Conservation (phyloP, 2,329 filamentous ascomycete species). For the Conoideocrella luteorostrata region DNA sequence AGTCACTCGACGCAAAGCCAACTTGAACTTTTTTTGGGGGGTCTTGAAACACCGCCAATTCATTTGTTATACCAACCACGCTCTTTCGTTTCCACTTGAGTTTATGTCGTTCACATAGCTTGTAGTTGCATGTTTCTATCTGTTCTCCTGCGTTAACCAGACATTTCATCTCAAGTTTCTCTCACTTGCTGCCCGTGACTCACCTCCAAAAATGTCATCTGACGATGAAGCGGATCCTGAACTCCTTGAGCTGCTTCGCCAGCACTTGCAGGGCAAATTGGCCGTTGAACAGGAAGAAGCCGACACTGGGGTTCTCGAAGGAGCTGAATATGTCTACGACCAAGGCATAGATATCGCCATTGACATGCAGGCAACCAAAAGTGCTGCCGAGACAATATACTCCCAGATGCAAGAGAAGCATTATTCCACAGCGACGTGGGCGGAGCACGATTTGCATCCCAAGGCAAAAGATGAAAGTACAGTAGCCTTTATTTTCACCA, state of each 20-base stretch:
- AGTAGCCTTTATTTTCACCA: conserved; percentile 89
- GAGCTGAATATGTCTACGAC: conserved; percentile 81
- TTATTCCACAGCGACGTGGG: conserved; percentile 83
- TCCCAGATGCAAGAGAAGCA: conserved; percentile 73
- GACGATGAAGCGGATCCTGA: conserved; percentile 89
- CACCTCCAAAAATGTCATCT: conserved; percentile 53
- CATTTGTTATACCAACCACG: not conserved
- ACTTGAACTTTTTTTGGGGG: conserved; percentile 1
- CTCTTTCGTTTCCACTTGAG: not conserved
- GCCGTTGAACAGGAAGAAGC: conserved; percentile 50
- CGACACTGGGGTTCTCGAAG: conserved; percentile 75
- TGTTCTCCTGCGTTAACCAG: too few species aligned
- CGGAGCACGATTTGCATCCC: conserved; percentile 83
- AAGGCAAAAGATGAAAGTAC: conserved; percentile 72
- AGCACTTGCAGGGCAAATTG: conserved; percentile 62
- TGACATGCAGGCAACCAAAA: conserved; percentile 74
- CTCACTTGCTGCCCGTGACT: conserved; percentile 13
- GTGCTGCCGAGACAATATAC: conserved; percentile 73
- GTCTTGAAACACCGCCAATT: not conserved
- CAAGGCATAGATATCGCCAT: conserved; percentile 90
- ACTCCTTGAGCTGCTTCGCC: conserved; percentile 76
- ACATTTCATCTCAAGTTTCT: not conserved
- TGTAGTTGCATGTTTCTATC: not conserved
- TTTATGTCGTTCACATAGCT: not conserved
- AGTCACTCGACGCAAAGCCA: not conserved